phyloP scores from a whole-genome alignment of 2,329 filamentous ascomycete genomes.

The Lachnellula subtilissima region DNA sequence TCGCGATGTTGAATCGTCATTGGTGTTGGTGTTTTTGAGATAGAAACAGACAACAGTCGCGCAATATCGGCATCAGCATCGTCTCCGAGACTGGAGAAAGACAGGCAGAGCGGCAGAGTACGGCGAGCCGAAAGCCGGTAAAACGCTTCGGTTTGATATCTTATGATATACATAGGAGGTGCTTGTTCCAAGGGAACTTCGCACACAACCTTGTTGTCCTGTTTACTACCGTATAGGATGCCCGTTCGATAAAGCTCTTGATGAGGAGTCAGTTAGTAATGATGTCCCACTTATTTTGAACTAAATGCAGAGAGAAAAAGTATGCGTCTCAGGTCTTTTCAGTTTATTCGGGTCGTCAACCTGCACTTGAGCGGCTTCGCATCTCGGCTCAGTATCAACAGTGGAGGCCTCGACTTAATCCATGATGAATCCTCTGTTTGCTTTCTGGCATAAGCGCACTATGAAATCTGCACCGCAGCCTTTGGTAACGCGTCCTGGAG shows the following conservation, averaged over 20 bases:
- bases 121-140: slow-evolving; percentile 13
- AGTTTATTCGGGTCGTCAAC: slow-evolving; percentile 49
- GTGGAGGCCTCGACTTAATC: too few relatives aligned
- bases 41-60: slow-evolving; percentile 11
- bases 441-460: too few relatives aligned
- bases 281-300: neutral
- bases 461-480: slow-evolving; percentile 49
- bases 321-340: slow-evolving; percentile 68
- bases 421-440: too few relatives aligned
- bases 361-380: slow-evolving; percentile 33
- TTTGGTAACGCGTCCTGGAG: slow-evolving; percentile 51
- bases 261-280: slow-evolving; percentile 2
- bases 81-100: slow-evolving; percentile 18
- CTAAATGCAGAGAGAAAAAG: neutral
- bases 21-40: slow-evolving; percentile 2
- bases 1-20: slow-evolving; percentile 23
- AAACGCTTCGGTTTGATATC: slow-evolving; percentile 16
- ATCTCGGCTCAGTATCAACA: slow-evolving; percentile 6
- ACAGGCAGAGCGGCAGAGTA: slow-evolving; percentile 15
- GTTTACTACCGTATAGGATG: slow-evolving; percentile 18
- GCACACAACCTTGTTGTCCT: slow-evolving; percentile 12
- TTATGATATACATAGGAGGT: slow-evolving; percentile 18
- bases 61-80: slow-evolving; percentile 16
- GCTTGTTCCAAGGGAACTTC: slow-evolving; percentile 15
- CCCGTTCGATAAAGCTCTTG: slow-evolving; percentile 23